Conservation (phyloP, 257 asterid genomes). For the Linderniella brevidens region DNA sequence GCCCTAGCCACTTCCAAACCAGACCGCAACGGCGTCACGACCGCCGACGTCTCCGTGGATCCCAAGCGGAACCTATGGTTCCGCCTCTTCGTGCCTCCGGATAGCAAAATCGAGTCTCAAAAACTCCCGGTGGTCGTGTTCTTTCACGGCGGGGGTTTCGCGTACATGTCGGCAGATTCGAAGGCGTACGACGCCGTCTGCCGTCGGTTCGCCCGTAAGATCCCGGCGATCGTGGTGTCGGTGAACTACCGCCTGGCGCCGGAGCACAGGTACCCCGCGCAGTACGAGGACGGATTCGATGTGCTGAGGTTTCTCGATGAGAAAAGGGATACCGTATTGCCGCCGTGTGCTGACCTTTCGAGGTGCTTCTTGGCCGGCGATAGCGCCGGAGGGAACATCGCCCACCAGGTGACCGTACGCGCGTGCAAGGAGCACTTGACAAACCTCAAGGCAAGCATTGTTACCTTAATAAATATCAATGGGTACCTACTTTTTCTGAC, state of each 20-base stretch:
- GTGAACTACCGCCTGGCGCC: background rate
- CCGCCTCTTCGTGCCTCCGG: slow-evolving; percentile 27
- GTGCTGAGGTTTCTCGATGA: background rate
- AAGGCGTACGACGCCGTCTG: slow-evolving; percentile 26
- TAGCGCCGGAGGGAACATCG: slow-evolving; percentile 22
- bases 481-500: too few relatives aligned
- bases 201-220: slow-evolving; percentile 29
- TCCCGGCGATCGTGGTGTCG: slow-evolving; percentile 12
- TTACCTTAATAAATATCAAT: too few relatives aligned
- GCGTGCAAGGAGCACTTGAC: background rate
- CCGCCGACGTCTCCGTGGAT: slow-evolving; percentile 2
- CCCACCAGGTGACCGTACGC: slow-evolving; percentile 10
- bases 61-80: slow-evolving; percentile 25
- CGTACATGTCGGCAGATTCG: slow-evolving; percentile 19
- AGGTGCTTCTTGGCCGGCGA: slow-evolving; percentile 20
- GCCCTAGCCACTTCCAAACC: background rate
- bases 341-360: slow-evolving; percentile 17
- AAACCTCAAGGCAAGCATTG: too few relatives aligned
- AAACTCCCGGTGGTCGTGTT: slow-evolving; percentile 24
- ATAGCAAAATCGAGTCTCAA: background rate
- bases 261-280: slow-evolving; percentile 1
- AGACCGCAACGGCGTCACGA: background rate
- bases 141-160: slow-evolving; percentile 53
- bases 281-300: slow-evolving; percentile 2
- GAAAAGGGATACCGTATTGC: slow-evolving; percentile 14